Base-by-base conservation (phyloP, 1,139 yeast species). In the Geotrichum bryndzae region DNA sequence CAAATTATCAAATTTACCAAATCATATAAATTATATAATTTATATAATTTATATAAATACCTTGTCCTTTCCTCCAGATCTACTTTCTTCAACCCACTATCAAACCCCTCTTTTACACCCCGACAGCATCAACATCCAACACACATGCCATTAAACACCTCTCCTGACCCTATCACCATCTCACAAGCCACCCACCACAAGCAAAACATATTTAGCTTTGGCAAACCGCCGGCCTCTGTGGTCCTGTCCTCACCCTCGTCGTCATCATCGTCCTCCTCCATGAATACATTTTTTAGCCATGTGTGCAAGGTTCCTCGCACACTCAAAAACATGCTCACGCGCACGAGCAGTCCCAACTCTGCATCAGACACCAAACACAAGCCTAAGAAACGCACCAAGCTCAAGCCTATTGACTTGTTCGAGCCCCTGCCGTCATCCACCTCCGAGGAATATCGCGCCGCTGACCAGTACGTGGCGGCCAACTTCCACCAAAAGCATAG, bases 221-320 rank as follows among this genome's bases (percentile, higher is more conserved):
- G 27, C 25, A 22, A 6, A 27, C 23, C 54, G 15, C 41, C 11
- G 10, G 54, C 41, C 7, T n/a, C 41, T 29, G 11, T 7, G 6
- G 38, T 11, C 38, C 11, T 33, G 38, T 11, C 38, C 7, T 33
- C 38, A 33, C 38, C 38, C 38, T 33, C 38, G 38, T 33, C 38
- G 38, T 7, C 38, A 11, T 33, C 38, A 33, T 23, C 56, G 13
- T 15, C 31, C 18, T 11, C 35, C 11, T 45, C 53, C 7, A 22
- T 33, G 48, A 54, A 33, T 13, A 10, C 55, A 10, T 54, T 59
- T 29, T 31, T 59, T 15, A 45, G 52, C 18, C 55, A 54, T 27
- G 31, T 59, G 55, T n/a, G 41, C 13, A 31, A 51, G 8, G 58
- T 59, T 27, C 61, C 61, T 18, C 58, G 50, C 48, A 51, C 58